A percentile compares a stretch with the other conserved stretches of the same genome.
These are phyloP conservation scores for Taiozyma sp. DNA, from an alignment of 1,139 yeast genomes.

Conservation along the genomic window DNA sequence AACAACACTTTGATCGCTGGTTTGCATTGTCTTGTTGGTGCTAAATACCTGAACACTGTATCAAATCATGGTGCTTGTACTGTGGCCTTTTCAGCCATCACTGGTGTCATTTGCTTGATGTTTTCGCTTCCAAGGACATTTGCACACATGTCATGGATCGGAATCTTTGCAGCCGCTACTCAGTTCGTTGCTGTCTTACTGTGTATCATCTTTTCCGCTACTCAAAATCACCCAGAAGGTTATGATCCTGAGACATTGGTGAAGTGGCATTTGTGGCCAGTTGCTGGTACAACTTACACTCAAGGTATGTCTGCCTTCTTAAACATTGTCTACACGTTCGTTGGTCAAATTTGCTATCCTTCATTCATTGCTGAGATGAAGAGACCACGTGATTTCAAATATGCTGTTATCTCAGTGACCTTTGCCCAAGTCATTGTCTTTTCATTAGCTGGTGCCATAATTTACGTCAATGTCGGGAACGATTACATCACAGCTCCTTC, in stretches of 20 bases:
- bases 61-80: conserved; percentile 47
- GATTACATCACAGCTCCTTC: conserved; percentile 54
- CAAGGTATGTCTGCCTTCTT: conserved; percentile 50
- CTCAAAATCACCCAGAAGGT: conserved; percentile 43
- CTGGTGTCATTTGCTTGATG: conserved; percentile 41
- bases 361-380: conserved; percentile 58
- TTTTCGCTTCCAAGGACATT: conserved; percentile 53
- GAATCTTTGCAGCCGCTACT: conserved; percentile 46
- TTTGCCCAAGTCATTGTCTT: conserved; percentile 43
- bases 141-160: conserved; percentile 44
- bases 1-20: conserved; percentile 55
- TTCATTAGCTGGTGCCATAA: conserved; percentile 48
- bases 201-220: conserved; percentile 48
- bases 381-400: conserved; percentile 50
- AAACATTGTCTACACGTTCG: conserved; percentile 57
- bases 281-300: conserved; percentile 45
- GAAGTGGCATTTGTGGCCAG: conserved; percentile 43
- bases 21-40: conserved; percentile 53
- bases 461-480: conserved; percentile 54
- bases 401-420: conserved; percentile 49
- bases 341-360: conserved; percentile 59
- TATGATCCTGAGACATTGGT: conserved; percentile 36
- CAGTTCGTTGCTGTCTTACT: conserved; percentile 52
- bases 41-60: conserved; percentile 53
- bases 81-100: conserved; percentile 43